phyloP scores from a whole-genome alignment of 495 filamentous ascomycete species.

The Thozetella sp. region DNA sequence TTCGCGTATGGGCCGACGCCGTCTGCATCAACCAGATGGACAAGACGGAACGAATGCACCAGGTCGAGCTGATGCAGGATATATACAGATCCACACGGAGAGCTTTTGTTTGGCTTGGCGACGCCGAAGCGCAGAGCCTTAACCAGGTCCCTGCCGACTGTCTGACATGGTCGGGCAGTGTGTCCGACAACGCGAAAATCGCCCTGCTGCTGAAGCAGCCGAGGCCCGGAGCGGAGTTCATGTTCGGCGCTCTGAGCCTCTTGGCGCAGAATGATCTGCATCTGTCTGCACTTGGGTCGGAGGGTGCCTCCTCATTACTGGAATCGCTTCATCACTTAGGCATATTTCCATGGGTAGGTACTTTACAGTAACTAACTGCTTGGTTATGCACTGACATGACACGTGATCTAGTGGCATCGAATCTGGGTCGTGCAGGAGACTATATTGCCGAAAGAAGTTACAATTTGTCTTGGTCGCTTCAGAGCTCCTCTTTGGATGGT shows the following conservation, averaged over 20 bases:
- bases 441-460: not conserved
- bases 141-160: not conserved
- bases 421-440: not conserved
- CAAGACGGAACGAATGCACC: conserved; percentile 14
- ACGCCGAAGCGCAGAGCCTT: not conserved
- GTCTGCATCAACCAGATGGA: conserved; percentile 20
- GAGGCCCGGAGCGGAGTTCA: not conserved
- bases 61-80: conserved; percentile 15
- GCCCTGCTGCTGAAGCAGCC: not conserved
- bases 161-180: not conserved
- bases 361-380: not conserved
- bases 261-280: not conserved
- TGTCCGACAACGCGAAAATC: not conserved
- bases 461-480: not conserved
- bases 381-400: too few relatives aligned
- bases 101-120: not conserved
- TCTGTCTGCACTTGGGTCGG: not conserved
- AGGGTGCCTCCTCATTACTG: not conserved
- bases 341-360: not conserved
- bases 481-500: not conserved
- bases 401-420: not conserved
- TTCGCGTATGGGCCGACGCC: conserved; percentile 16
- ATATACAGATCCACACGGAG: not conserved
- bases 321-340: not conserved
- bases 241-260: not conserved